Conservation (phyloP, 129 eudicot genomes). For the Escallonia herrerae region DNA sequence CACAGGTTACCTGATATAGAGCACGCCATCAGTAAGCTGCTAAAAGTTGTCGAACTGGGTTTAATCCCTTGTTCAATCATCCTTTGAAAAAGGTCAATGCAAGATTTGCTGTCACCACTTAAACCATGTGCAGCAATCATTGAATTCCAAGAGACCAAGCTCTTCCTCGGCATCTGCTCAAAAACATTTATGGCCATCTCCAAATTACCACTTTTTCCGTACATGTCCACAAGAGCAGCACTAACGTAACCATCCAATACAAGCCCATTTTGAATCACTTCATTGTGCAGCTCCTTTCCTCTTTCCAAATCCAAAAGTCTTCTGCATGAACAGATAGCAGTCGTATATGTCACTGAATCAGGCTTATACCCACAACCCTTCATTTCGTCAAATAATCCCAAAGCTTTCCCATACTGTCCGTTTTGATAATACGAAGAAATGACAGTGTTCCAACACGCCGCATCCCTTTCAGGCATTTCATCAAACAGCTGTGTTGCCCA, state of each 20-base stretch:
- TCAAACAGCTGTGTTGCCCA: not conserved
- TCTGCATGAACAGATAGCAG: not conserved
- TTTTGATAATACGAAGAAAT: not conserved
- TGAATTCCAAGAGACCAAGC: not conserved
- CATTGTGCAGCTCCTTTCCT: not conserved
- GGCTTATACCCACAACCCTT: not conserved
- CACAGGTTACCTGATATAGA: not conserved
- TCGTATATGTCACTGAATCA: not conserved
- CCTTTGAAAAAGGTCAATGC: not conserved
- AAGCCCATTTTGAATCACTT: not conserved
- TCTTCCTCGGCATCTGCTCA: not conserved
- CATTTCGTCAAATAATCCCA: not conserved
- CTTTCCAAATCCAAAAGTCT: not conserved
- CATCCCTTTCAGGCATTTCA: constrained; percentile 2
- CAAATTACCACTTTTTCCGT: not conserved
- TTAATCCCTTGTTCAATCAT: not conserved
- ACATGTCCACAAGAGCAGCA: not conserved
- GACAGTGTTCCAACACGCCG: not conserved
- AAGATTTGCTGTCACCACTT: constrained; percentile 1
- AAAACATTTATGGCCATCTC: not conserved
- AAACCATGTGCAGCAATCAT: not conserved
- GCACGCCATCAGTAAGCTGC: not conserved
- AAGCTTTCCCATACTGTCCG: not conserved
- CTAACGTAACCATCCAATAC: not conserved
- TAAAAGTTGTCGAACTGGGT: not conserved